Conservation (phyloP, 495 filamentous ascomycete genomes). For the Talaromyces trachyspermus region DNA sequence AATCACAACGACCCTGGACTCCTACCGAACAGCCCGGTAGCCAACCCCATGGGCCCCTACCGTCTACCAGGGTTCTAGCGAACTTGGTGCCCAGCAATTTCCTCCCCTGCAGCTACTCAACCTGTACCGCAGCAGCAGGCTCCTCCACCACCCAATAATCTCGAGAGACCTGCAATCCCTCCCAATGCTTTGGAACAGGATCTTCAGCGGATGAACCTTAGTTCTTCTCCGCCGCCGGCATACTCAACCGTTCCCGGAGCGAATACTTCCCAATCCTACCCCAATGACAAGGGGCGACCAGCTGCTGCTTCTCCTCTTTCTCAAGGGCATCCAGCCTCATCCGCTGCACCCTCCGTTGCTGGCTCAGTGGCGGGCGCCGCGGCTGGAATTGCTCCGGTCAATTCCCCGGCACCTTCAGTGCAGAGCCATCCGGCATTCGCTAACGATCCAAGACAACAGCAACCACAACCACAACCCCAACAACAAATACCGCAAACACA, state of each 20-base stretch:
- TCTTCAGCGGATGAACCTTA: slow-evolving; percentile 78
- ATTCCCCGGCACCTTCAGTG: slow-evolving; percentile 34
- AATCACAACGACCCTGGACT: slow-evolving; percentile 75
- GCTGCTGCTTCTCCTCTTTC: slow-evolving; percentile 17
- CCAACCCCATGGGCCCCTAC: slow-evolving; percentile 89
- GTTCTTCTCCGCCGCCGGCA: slow-evolving; percentile 79
- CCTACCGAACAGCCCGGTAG: slow-evolving; percentile 87
- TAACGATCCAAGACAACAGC: slow-evolving; percentile 58
- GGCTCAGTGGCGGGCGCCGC: slow-evolving; percentile 14
- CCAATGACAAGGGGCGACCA: slow-evolving; percentile 63
- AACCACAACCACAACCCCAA: slow-evolving; percentile 16
- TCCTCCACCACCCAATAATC: slow-evolving; percentile 21
- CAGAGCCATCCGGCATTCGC: slow-evolving; percentile 80
- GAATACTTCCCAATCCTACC: slow-evolving; percentile 53
- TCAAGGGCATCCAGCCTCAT: slow-evolving; percentile 16
- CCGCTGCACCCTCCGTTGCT: slow-evolving; percentile 24
- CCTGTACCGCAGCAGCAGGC: slow-evolving; percentile 23
- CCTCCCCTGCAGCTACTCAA: slow-evolving; percentile 25
- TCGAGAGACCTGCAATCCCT: slow-evolving; percentile 22
- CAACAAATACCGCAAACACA: slow-evolving; percentile 23
- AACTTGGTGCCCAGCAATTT: slow-evolving; percentile 35
- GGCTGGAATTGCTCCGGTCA: slow-evolving; percentile 7
- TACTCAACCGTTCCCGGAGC: slow-evolving; percentile 71
- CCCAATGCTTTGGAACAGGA: slow-evolving; percentile 75
- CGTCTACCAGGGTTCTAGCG: slow-evolving; percentile 76